phyloP scores from a whole-genome alignment of 1,284 basidiomycete species.

The Testicularia cyperi region DNA sequence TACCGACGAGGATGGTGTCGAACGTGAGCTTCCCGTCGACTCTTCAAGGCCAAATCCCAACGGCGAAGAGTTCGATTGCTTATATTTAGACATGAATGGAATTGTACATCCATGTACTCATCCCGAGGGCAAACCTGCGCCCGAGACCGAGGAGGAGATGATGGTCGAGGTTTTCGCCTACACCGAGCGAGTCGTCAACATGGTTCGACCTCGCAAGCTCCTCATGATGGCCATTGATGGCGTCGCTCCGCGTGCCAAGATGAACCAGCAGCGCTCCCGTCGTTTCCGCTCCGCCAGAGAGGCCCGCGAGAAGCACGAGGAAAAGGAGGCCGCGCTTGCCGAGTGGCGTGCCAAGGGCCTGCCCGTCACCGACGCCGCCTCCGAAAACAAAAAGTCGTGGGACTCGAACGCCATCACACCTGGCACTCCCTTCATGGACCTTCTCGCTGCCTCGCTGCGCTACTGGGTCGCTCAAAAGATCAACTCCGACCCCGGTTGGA shows the following conservation, averaged over 20 bases:
- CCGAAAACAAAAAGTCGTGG: constrained; percentile 79
- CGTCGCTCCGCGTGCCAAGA: constrained; percentile 96
- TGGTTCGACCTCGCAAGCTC: constrained; percentile 90
- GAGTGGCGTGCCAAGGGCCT: constrained; percentile 91
- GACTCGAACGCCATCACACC: constrained; percentile 99
- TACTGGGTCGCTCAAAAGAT: constrained; percentile 98
- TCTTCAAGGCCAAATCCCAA: constrained; percentile 90
- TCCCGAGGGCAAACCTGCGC: constrained; percentile 86
- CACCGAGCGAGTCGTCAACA: constrained; percentile 95
- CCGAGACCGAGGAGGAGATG: constrained; percentile 98
- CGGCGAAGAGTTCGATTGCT: constrained; percentile 88
- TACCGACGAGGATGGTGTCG: constrained; percentile 65
- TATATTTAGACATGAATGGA: constrained; percentile 71
- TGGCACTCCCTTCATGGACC: constrained; percentile 94
- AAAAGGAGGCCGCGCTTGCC: constrained; percentile 74
- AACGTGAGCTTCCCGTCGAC: constrained; percentile 76
- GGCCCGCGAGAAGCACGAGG: constrained; percentile 88
- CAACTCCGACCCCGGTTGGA: constrained; percentile 94
- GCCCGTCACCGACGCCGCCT: constrained; percentile 76
- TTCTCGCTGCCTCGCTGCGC: constrained; percentile 81
- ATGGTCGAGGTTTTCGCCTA: constrained; percentile 97
- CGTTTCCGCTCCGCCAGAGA: constrained; percentile 94
- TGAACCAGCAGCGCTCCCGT: constrained; percentile 97
- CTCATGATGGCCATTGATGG: constrained; percentile 99
- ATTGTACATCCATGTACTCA: constrained; percentile 96